Conservation (phyloP, 1,284 basidiomycete species). For the Microbotryum violaceum region DNA sequence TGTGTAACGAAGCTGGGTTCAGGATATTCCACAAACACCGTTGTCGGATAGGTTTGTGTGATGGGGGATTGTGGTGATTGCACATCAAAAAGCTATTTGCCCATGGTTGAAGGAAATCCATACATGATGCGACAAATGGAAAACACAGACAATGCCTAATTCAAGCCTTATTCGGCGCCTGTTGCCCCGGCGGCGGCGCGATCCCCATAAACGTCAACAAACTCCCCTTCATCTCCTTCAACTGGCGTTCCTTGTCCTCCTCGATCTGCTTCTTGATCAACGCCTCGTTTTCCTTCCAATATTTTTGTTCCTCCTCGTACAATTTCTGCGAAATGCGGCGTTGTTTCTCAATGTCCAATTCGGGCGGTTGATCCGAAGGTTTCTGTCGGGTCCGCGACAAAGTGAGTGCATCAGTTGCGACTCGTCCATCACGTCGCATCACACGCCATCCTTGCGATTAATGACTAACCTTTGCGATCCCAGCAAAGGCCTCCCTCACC, state of each 20-base stretch:
- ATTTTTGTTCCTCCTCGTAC: slow-evolving; percentile 81
- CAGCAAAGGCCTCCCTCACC: slow-evolving; percentile 59
- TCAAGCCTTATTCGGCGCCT: no score
- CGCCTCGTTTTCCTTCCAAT: slow-evolving; percentile 70
- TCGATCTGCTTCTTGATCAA: slow-evolving; percentile 70
- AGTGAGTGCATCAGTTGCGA: no score
- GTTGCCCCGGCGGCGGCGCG: slow-evolving; percentile 3
- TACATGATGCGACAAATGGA: no score
- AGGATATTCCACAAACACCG: no score
- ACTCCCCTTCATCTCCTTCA: slow-evolving; percentile 42
- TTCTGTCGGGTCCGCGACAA: no score
- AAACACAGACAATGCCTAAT: no score
- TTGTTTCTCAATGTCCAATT: slow-evolving; percentile 82
- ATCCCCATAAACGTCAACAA: slow-evolving; percentile 23
- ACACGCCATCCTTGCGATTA: no score
- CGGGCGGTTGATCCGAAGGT: slow-evolving; percentile 36
- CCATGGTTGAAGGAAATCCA: no score
- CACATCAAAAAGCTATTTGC: no score
- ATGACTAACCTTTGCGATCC: slow-evolving; percentile 41
- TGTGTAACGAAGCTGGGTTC: no score
- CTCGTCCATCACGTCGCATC: neutral
- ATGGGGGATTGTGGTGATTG: no score
- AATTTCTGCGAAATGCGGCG: slow-evolving; percentile 74
- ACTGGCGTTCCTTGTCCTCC: slow-evolving; percentile 71
- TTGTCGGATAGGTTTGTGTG: no score